Evolutionary conservation across 176 grass and related monocot species (phyloP).

Genomic region (Rhynchospora tenuis): DNA sequence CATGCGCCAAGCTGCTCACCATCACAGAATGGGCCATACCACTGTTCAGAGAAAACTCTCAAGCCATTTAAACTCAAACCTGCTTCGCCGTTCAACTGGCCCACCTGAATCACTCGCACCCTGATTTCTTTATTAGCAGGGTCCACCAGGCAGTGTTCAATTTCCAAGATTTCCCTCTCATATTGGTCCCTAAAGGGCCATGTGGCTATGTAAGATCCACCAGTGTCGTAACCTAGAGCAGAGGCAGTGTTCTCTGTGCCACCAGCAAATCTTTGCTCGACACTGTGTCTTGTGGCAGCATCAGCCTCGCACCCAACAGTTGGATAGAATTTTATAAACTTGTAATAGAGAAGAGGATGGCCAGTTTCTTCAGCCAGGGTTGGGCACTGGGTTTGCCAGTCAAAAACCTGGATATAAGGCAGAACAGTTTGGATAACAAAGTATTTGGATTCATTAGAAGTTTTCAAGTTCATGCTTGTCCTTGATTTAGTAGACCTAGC

Average conservation of each 20-base stretch:
- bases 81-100: conserved; percentile 31
- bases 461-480: neutral
- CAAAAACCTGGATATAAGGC: conserved; percentile 36
- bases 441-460: neutral
- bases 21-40: conserved; percentile 75
- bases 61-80: conserved; percentile 37
- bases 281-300: conserved; percentile 79
- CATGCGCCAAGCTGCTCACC: conserved; percentile 85
- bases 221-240: conserved; percentile 44
- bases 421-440: neutral
- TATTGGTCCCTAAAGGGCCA: conserved; percentile 45
- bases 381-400: conserved; percentile 98
- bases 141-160: conserved; percentile 81
- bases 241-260: conserved; percentile 31
- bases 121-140: conserved; percentile 37
- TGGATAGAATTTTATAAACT: conserved; percentile 66
- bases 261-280: conserved; percentile 45
- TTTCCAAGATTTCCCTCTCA: conserved; percentile 37
- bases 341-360: conserved; percentile 48
- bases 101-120: conserved; percentile 58
- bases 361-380: conserved; percentile 53
- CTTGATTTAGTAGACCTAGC: neutral
- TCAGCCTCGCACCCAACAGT: conserved; percentile 95
- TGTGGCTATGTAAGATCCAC: conserved; percentile 45
- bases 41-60: conserved; percentile 82